These are phyloP conservation scores for Trametes sp. DNA, from an alignment of 1,284 basidiomycete species.

Conservation along the genomic window DNA sequence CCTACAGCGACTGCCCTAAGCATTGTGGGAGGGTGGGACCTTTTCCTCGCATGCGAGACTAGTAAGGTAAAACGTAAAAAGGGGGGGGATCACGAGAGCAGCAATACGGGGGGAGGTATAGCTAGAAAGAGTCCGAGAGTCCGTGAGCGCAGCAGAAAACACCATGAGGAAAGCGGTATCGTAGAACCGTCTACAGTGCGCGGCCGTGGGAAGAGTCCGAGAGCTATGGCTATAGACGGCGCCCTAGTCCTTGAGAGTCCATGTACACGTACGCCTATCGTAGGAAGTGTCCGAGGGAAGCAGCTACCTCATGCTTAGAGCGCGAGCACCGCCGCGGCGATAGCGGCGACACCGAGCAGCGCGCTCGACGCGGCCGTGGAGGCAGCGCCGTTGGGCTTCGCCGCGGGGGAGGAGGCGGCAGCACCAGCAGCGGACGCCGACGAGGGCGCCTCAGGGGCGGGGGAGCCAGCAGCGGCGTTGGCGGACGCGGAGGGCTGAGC, in stretches of 20 bases:
- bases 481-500: conserved; percentile 37
- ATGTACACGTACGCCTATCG: conserved; percentile 22
- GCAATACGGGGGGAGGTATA: conserved; percentile 20
- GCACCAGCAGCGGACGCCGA: conserved; percentile 38
- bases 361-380: conserved; percentile 57
- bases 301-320: conserved; percentile 48
- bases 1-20: conserved; percentile 37
- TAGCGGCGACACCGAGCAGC: conserved; percentile 56
- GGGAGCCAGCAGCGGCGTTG: conserved; percentile 38
- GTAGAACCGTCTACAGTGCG: conserved; percentile 33
- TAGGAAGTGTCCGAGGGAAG: conserved; percentile 5
- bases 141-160: conserved; percentile 30
- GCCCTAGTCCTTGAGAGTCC: conserved; percentile 26
- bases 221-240: conserved; percentile 31
- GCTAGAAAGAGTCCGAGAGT: conserved; percentile 35
- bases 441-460: conserved; percentile 40
- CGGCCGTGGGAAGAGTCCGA: conserved; percentile 27
- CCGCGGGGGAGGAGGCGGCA: conserved; percentile 33
- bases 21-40: conserved; percentile 31
- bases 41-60: conserved; percentile 48
- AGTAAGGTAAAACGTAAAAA: conserved; percentile 32
- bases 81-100: conserved; percentile 33
- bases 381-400: conserved; percentile 55
- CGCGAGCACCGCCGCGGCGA: conserved; percentile 61
- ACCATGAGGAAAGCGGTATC: conserved; percentile 29